Evolutionary conservation across 1,284 basidiomycete species (phyloP), one percentile per base, ranked within the genome.

Genomic region (Thelephora terrestris): DNA sequence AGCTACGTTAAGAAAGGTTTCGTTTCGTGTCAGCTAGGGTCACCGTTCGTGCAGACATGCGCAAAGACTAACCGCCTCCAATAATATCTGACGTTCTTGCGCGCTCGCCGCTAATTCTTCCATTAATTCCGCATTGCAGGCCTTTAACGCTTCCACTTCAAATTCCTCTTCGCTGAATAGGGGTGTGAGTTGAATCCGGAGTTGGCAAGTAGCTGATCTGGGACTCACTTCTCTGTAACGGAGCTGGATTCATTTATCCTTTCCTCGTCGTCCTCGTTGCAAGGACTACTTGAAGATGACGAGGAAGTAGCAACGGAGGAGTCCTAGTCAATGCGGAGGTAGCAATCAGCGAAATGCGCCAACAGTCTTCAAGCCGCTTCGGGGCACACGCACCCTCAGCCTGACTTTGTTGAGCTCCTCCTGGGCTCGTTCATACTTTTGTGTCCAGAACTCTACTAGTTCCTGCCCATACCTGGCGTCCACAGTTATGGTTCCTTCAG

Each of bases 371-470:
- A 20, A 32, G 12, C 14, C 14, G 12, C 29, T 3, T 14, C 7
- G 9, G 9, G 29, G 14, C 7, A 4, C 29, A 47, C 49, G n/a
- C 40, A 53, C 54, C 47, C 50, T 51, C 40, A 53, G 52, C 47
- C 50, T 51, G 18, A 52, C 52, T 7, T 21, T n/a, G 3, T 55
- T 52, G 7, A 52, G 21, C 29, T 55, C 54, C 17, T 46, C 38
- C 45, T 53, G 51, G n/a, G 43, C 45, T 5, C 52, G 46, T 14
- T 47, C 43, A 39, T 55, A 55, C 32, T 53, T 55, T 14, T 52
- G 35, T 18, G 52, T 36, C 52, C 52, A 55, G 38, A 51, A 55
- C 27, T 55, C 52, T 14, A 53, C 45, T 7, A 53, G 29, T 27
- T 53, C 53, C 7, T 49, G 52, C 25, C 39, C 49, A 35, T 49